Percentiles rank a stretch among this genome's conserved stretches.
Evolutionary conservation across 208 protist genomes (phyloP).

Genomic region (Leishmania gerbilli): DNA sequence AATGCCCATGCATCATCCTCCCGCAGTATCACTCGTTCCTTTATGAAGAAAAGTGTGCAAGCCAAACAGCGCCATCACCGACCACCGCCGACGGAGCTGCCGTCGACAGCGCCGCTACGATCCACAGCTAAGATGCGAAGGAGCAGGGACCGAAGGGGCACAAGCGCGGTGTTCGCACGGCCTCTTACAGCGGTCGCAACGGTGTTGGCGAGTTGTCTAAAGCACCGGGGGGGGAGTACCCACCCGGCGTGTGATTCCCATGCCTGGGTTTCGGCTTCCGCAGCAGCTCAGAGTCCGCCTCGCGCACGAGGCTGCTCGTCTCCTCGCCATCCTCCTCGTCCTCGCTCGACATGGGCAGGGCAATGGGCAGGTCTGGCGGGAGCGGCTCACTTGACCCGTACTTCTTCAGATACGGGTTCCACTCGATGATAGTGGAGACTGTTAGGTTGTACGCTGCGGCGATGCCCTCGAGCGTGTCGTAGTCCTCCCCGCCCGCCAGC

Average conservation of each 20-base stretch:
- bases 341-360: constrained; percentile 47
- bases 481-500: constrained; percentile 35
- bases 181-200: constrained; percentile 3
- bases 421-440: constrained; percentile 52
- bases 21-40: not conserved
- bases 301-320: not conserved
- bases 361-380: constrained; percentile 72
- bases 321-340: constrained; percentile 21
- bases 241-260: constrained; percentile 2
- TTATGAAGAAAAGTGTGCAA: not conserved
- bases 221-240: not conserved
- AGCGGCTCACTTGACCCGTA: constrained; percentile 64
- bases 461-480: constrained; percentile 74
- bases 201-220: constrained; percentile 21
- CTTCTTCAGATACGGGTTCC: constrained; percentile 65
- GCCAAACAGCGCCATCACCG: too few relatives aligned
- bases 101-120: too few relatives aligned
- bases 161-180: not conserved
- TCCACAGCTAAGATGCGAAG: not conserved
- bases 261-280: not conserved
- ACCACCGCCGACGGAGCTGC: too few relatives aligned
- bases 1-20: not conserved
- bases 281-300: not conserved
- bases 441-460: constrained; percentile 47
- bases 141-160: not conserved